phyloP scores from a whole-genome alignment of 768 basidiomycete genomes.

The Termitomyces sp. region DNA sequence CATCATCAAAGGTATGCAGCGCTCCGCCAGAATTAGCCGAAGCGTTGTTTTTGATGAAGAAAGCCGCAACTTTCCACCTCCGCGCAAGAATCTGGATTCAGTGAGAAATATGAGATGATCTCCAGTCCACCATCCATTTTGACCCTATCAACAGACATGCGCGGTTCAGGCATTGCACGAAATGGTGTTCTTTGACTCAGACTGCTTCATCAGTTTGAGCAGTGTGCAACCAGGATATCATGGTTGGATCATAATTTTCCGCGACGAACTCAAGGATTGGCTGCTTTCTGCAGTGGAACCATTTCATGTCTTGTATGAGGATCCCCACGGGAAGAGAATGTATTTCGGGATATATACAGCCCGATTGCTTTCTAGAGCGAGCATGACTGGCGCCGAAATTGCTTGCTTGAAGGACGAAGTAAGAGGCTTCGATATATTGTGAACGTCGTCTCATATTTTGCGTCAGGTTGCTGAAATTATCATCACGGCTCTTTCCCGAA shows the following conservation, averaged over 20 bases:
- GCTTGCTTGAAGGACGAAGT: not conserved
- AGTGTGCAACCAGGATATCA: constrained; percentile 8
- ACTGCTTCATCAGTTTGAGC: constrained; percentile 11
- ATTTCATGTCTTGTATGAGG: constrained; percentile 8
- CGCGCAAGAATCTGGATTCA: not conserved
- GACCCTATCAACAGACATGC: not conserved
- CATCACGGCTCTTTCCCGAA: constrained; percentile 5
- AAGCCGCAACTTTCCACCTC: constrained; percentile 3
- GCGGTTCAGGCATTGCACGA: not conserved
- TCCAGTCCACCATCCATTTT: not conserved
- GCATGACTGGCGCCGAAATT: constrained; percentile 14
- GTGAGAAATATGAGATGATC: not conserved
- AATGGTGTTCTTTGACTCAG: constrained; percentile 9
- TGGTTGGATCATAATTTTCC: constrained; percentile 13
- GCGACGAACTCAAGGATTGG: constrained; percentile 12
- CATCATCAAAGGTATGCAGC: constrained; percentile 4
- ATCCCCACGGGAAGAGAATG: not conserved
- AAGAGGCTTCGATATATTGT: not conserved
- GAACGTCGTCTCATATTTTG: not conserved
- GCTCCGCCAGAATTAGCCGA: not conserved
- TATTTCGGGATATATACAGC: constrained; percentile 10
- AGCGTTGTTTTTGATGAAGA: constrained; percentile 1
- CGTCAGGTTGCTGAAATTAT: constrained; percentile 9
- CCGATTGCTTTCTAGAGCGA: constrained; percentile 1
- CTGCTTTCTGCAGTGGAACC: constrained; percentile 5